Evolutionary conservation across 129 eudicot genomes (phyloP).

Genomic region (Chrysanthemum makinoi): DNA sequence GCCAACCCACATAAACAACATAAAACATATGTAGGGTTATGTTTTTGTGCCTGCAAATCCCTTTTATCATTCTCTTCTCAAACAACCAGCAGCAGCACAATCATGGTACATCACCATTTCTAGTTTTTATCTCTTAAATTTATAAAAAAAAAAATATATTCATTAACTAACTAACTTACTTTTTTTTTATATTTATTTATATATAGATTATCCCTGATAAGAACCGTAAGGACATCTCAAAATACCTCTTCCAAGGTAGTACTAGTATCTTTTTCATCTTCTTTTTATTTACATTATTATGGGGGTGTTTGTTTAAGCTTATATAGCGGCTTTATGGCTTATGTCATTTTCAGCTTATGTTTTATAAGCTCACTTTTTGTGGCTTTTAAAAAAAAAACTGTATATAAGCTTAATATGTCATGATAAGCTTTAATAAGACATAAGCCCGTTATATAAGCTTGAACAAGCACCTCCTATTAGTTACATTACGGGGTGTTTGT

Average conservation of each 20-base stretch:
- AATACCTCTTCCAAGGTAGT: slow-evolving; percentile 75
- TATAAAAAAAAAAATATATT: too few species aligned
- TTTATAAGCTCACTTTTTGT: too few species aligned
- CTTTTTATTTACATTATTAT: neutral
- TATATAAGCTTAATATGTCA: too few species aligned
- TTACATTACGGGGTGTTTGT: too few species aligned
- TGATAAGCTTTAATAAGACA: too few species aligned
- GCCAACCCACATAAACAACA: neutral
- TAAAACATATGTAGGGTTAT: slow-evolving; percentile 1
- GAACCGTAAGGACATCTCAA: slow-evolving; percentile 74
- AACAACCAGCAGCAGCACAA: slow-evolving; percentile 3
- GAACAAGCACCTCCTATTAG: too few species aligned
- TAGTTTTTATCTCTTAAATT: neutral
- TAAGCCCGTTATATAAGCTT: too few species aligned
- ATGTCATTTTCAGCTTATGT: too few species aligned
- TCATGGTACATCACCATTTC: slow-evolving; percentile 37
- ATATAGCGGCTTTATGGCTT: too few species aligned
- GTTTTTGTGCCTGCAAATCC: neutral
- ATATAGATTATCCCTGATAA: slow-evolving; percentile 63
- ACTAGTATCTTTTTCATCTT: neutral
- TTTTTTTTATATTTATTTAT: too few species aligned
- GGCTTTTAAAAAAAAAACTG: too few species aligned
- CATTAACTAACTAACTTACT: too few species aligned
- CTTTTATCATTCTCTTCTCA: neutral
- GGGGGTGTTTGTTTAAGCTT: neutral